A percentile compares a stretch with the other conserved stretches of the same genome.
phyloP scores from a whole-genome alignment of 768 basidiomycete species.

The Leccinellum rugosiceps region DNA sequence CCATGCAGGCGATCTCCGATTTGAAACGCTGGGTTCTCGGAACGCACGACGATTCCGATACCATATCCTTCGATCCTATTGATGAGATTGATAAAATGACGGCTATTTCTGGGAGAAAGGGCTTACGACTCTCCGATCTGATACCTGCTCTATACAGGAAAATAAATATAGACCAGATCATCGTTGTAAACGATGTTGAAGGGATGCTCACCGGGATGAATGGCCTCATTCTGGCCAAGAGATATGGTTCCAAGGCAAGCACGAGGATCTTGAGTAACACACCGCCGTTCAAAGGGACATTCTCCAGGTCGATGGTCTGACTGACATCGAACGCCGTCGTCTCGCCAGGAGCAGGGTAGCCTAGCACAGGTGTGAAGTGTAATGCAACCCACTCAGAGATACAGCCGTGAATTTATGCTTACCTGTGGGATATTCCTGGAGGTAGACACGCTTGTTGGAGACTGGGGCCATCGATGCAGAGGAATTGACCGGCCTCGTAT shows the following conservation, averaged over 20 bases:
- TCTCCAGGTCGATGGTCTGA: slow-evolving; percentile 49
- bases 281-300: slow-evolving; percentile 41
- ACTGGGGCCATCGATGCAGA: slow-evolving; percentile 5
- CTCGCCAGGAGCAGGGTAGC: slow-evolving; percentile 32
- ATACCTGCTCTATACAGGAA: slow-evolving; percentile 8
- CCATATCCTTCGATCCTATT: slow-evolving; percentile 32
- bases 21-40: slow-evolving; percentile 9
- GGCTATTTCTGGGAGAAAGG: neutral
- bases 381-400: neutral
- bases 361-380: neutral
- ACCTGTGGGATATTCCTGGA: slow-evolving; percentile 30
- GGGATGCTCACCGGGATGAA: slow-evolving; percentile 32
- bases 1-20: slow-evolving; percentile 15
- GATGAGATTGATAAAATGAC: neutral
- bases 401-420: neutral
- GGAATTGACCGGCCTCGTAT: neutral
- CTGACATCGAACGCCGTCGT: slow-evolving; percentile 44
- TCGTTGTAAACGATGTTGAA: slow-evolving; percentile 20
- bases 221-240: slow-evolving; percentile 37
- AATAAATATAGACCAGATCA: neutral
- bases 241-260: slow-evolving; percentile 46
- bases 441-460: slow-evolving; percentile 35
- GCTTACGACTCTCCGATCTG: slow-evolving; percentile 5
- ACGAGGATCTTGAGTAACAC: slow-evolving; percentile 50
- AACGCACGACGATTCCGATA: slow-evolving; percentile 30